Conservation (phyloP, 2,329 filamentous ascomycete species). For the Cryphonectria radicalis region DNA sequence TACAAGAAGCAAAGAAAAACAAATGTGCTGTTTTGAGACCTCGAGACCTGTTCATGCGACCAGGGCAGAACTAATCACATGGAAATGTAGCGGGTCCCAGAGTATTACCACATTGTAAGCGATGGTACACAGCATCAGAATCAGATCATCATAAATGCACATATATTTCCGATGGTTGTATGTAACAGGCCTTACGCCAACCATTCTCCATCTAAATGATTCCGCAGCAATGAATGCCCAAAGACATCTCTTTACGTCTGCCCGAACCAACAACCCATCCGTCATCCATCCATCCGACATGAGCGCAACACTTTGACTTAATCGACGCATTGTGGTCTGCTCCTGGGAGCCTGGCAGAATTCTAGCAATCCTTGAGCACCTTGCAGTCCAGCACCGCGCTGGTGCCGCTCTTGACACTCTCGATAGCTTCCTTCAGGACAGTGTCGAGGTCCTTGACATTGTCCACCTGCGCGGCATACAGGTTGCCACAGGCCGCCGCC, state of each 20-base stretch:
- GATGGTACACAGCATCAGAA: neutral
- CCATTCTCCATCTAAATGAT: neutral
- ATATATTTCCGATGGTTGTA: neutral
- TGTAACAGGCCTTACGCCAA: neutral
- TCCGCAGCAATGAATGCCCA: neutral
- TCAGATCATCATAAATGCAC: neutral
- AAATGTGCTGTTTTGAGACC: neutral
- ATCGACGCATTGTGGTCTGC: neutral
- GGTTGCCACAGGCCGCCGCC: constrained; percentile 59
- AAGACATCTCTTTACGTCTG: neutral
- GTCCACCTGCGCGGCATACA: constrained; percentile 54
- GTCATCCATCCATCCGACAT: too few relatives aligned
- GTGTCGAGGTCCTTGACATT: constrained; percentile 50
- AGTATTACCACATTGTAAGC: neutral
- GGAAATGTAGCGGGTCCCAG: neutral
- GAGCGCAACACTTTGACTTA: too few relatives aligned
- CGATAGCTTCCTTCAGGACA: constrained; percentile 55
- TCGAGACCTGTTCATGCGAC: neutral
- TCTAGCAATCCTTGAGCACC: constrained; percentile 50
- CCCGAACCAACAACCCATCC: neutral
- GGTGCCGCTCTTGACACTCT: constrained; percentile 53
- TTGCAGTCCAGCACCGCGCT: constrained; percentile 59
- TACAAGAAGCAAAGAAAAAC: too few relatives aligned
- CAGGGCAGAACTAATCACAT: neutral
- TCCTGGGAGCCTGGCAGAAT: neutral